phyloP scores from a whole-genome alignment of 2,329 filamentous ascomycete genomes.

The Cladorrhinum sp. region DNA sequence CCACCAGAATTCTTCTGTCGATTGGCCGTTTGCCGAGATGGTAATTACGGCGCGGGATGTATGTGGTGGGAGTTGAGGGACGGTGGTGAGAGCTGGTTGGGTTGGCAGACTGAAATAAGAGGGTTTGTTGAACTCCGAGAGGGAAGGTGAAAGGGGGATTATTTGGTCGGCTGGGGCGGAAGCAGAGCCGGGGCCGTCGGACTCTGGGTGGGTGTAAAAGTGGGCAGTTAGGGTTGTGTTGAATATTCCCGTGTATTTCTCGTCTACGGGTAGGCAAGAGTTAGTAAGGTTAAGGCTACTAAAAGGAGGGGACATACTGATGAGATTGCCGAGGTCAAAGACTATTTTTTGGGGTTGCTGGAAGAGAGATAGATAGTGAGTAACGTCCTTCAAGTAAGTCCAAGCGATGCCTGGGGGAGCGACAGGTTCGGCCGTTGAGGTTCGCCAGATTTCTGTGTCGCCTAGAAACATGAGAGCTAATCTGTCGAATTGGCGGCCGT shows the following conservation, averaged over 20 bases:
- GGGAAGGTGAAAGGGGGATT: slow-evolving; percentile 61
- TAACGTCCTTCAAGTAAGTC: slow-evolving; percentile 78
- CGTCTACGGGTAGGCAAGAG: slow-evolving; percentile 37
- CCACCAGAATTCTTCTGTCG: slow-evolving; percentile 82
- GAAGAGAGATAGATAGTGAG: slow-evolving; percentile 67
- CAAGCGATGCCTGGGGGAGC: slow-evolving; percentile 63
- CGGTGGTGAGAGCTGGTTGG: slow-evolving; percentile 55
- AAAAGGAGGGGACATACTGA: slow-evolving; percentile 35
- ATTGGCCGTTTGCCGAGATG: slow-evolving; percentile 74
- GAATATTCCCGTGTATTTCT: slow-evolving; percentile 69
- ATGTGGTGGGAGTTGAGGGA: slow-evolving; percentile 60
- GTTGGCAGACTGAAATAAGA: slow-evolving; percentile 68
- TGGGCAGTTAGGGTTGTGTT: slow-evolving; percentile 72
- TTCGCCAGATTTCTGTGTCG: slow-evolving; percentile 75
- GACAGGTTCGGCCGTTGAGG: slow-evolving; percentile 78
- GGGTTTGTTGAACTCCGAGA: slow-evolving; percentile 46
- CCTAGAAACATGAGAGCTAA: slow-evolving; percentile 72
- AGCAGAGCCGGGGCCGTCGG: not conserved
- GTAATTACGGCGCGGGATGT: slow-evolving; percentile 68
- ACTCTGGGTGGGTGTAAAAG: slow-evolving; percentile 55
- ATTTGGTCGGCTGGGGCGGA: slow-evolving; percentile 58
- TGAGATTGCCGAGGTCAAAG: slow-evolving; percentile 74
- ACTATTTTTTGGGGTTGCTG: slow-evolving; percentile 68
- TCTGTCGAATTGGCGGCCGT: slow-evolving; percentile 73
- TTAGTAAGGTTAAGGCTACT: not conserved